Evolutionary conservation across 257 asterid species (phyloP).

Genomic region (Solanum boliviense): DNA sequence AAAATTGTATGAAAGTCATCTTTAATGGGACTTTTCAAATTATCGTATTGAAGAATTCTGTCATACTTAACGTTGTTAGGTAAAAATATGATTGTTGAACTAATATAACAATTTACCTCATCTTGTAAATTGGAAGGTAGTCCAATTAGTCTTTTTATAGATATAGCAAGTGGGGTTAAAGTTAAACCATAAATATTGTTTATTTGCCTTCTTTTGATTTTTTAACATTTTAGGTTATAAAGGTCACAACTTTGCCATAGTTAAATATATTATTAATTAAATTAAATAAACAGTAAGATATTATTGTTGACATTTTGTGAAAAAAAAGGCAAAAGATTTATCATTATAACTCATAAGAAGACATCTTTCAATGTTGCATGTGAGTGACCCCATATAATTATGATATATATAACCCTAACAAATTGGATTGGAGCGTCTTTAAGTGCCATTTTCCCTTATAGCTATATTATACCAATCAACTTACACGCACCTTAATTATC

Average conservation of each 20-base stretch:
- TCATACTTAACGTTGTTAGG: not conserved
- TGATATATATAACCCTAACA: not conserved
- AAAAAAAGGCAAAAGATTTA: not conserved
- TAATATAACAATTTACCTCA: not conserved
- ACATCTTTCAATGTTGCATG: not conserved
- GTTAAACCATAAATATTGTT: not conserved
- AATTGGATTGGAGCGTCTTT: not conserved
- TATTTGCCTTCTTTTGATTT: not conserved
- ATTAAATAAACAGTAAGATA: not conserved
- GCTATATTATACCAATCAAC: rapidly evolving
- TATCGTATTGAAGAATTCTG: not conserved
- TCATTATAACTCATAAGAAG: not conserved
- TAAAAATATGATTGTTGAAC: not conserved
- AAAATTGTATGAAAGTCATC: not conserved
- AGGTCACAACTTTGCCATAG: not conserved
- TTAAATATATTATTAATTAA: not conserved
- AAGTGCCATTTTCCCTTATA: not conserved
- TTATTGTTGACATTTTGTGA: not conserved
- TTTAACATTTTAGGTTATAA: not conserved
- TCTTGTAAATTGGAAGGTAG: not conserved
- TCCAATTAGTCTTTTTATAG: not conserved
- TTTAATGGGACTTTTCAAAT: not conserved
- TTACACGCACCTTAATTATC: rapidly evolving
- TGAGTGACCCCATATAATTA: not conserved
- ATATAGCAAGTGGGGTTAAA: not conserved